phyloP scores from a whole-genome alignment of 2,329 filamentous ascomycete species.

The Aspergillus terreus region DNA sequence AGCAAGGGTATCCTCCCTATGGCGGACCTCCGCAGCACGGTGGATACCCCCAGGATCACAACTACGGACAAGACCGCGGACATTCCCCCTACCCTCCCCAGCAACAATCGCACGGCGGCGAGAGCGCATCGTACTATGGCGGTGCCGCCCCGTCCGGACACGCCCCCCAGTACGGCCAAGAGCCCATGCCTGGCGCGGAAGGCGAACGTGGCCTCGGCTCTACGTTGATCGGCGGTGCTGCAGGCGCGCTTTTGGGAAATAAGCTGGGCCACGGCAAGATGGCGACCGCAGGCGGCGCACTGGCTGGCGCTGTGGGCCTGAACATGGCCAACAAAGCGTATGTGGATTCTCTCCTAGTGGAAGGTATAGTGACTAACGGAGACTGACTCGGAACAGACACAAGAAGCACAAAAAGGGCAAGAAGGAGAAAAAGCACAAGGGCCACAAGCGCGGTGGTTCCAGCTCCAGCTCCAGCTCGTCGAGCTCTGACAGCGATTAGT shows the following conservation, averaged over 20 bases:
- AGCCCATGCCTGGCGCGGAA: constrained; percentile 19
- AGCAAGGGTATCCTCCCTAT: constrained; percentile 12
- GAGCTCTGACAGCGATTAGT: constrained; percentile 15
- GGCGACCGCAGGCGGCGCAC: constrained; percentile 30
- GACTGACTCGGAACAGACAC: constrained; percentile 12
- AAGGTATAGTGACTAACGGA: not conserved
- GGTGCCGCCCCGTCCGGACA: constrained; percentile 14
- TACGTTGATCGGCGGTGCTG: constrained; percentile 35
- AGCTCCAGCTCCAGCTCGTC: constrained; percentile 17
- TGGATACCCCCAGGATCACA: constrained; percentile 14
- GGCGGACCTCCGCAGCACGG: constrained; percentile 8
- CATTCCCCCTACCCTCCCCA: constrained; percentile 25
- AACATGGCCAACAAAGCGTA: constrained; percentile 28
- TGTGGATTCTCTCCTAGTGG: constrained; percentile 5
- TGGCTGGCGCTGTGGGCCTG: constrained; percentile 31
- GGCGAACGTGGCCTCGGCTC: constrained; percentile 35
- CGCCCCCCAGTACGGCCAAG: constrained; percentile 16
- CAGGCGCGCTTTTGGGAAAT: constrained; percentile 33
- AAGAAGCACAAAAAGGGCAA: constrained; percentile 25
- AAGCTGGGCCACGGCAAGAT: constrained; percentile 33
- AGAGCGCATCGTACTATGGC: constrained; percentile 31
- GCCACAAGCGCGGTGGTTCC: constrained; percentile 14
- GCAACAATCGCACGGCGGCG: constrained; percentile 22
- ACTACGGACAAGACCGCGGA: constrained; percentile 22
- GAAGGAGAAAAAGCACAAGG: constrained; percentile 21